Percentiles rank a stretch among this genome's conserved stretches.
These are phyloP conservation scores for Ananas comosus DNA, from an alignment of 176 grass and related monocot species.

Conservation along the genomic window DNA sequence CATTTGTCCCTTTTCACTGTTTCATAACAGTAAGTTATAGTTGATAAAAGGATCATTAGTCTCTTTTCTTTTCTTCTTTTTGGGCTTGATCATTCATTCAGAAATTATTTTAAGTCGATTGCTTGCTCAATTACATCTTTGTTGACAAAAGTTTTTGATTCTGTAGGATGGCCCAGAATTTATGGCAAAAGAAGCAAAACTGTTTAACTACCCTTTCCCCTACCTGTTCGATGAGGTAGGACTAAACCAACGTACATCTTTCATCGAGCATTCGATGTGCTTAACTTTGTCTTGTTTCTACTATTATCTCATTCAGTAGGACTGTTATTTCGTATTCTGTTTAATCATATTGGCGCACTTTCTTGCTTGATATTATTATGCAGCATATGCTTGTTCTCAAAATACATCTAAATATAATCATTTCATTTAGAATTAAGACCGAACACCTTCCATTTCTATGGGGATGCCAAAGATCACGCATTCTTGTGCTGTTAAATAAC, in stretches of 20 bases:
- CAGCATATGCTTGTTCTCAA: too few species aligned
- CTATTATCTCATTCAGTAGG: background rate
- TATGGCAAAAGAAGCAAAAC: constrained; percentile 75
- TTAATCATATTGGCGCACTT: background rate
- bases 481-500: too few species aligned
- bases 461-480: too few species aligned
- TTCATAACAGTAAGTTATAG: background rate
- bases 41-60: background rate
- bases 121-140: background rate
- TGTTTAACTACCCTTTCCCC: constrained; percentile 72
- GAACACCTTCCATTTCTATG: too few species aligned
- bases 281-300: background rate
- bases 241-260: background rate
- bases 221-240: constrained; percentile 87
- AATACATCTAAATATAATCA: too few species aligned
- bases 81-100: background rate
- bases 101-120: background rate
- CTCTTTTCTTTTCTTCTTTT: too few species aligned
- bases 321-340: background rate
- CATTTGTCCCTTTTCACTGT: background rate
- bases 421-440: too few species aligned
- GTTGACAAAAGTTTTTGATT: constrained; percentile 1
- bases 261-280: background rate
- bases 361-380: too few species aligned
- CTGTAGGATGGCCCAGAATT: constrained; percentile 64